Conservation (phyloP, 75 land plant species). For the Adiantum capillusveneris region DNA sequence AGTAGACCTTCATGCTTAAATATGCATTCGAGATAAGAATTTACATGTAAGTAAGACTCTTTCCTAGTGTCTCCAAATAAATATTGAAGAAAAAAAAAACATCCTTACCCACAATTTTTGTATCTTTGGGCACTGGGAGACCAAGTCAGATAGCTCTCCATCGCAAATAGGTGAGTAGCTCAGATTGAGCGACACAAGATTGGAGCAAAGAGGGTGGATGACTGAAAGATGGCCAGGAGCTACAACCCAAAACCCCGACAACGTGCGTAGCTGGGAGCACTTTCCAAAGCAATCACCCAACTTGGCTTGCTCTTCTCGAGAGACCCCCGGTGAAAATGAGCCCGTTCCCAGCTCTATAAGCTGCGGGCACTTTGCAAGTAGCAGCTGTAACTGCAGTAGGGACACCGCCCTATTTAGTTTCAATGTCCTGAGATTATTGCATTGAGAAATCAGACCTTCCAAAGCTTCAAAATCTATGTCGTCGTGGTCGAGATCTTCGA, state of each 20-base stretch:
- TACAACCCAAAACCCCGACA: conserved; percentile 86
- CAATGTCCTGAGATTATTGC: conserved; percentile 32
- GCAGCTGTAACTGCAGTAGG: conserved; percentile 29
- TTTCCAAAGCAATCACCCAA: conserved; percentile 22
- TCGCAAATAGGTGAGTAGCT: conserved; percentile 60
- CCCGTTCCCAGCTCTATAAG: conserved; percentile 63
- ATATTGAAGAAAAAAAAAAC: not conserved
- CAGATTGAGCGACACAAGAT: conserved; percentile 63
- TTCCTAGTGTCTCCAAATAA: not conserved
- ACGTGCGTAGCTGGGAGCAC: conserved; percentile 42
- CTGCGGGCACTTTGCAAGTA: conserved; percentile 45
- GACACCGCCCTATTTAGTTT: conserved; percentile 39
- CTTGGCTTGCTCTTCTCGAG: conserved; percentile 18
- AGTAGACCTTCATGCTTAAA: no score
- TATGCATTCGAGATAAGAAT: no score
- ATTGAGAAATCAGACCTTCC: conserved; percentile 43
- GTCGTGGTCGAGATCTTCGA: conserved; percentile 36
- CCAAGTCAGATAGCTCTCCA: conserved; percentile 51
- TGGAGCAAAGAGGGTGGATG: conserved; percentile 43
- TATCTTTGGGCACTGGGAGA: conserved; percentile 54
- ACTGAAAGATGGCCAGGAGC: conserved; percentile 46
- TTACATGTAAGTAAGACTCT: no score
- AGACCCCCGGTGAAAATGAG: conserved; percentile 19
- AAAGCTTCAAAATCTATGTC: conserved; percentile 32
- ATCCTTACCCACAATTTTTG: conserved; percentile 52